Conservation (phyloP, 257 asterid genomes). For the Solanum rostratum region DNA sequence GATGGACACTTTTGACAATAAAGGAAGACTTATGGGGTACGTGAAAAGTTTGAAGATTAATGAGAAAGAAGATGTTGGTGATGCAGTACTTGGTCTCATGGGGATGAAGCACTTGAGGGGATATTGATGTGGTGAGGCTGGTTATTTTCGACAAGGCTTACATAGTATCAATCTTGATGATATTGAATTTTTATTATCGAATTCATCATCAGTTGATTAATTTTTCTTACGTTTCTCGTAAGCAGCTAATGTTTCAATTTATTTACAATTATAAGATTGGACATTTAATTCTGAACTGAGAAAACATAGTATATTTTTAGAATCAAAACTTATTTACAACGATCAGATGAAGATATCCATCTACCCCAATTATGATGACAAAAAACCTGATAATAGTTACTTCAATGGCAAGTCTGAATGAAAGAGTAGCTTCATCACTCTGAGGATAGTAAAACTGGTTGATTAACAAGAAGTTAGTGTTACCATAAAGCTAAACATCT, state of each 20-base stretch:
- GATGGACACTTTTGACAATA: background rate
- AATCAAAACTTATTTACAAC: background rate
- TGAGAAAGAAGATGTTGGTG: no score
- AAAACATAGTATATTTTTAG: background rate
- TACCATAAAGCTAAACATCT: background rate
- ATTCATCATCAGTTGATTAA: no score
- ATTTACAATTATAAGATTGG: no score
- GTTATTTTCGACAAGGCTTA: no score
- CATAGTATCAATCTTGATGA: no score
- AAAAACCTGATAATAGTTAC: background rate
- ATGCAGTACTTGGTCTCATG: no score
- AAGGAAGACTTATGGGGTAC: background rate
- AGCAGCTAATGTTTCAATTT: no score
- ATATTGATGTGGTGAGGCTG: no score
- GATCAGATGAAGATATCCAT: background rate
- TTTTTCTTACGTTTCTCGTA: no score
- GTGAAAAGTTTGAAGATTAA: background rate
- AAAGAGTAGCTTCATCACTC: constrained; percentile 19
- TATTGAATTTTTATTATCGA: no score
- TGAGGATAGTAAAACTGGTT: constrained; percentile 34
- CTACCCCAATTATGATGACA: background rate
- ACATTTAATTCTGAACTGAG: background rate
- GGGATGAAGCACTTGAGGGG: no score
- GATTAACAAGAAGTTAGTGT: constrained; percentile 24
- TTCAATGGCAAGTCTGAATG: constrained; percentile 5